These are phyloP conservation scores for Aureobasidium pullulans DNA, from an alignment of 2,329 filamentous ascomycete genomes.

Conservation along the genomic window DNA sequence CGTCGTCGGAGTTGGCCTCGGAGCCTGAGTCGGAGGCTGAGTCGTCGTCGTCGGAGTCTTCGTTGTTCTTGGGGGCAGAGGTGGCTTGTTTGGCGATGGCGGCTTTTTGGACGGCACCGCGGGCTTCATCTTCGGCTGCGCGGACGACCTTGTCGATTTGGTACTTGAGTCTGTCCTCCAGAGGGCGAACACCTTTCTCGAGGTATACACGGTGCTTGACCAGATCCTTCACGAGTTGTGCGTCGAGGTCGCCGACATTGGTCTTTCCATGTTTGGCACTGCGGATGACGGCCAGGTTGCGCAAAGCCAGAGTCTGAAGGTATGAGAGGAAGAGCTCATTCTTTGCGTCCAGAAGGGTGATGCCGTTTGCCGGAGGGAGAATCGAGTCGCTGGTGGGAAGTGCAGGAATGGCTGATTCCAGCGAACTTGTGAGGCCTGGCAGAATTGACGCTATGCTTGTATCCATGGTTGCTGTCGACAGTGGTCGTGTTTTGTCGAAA, in stretches of 20 bases:
- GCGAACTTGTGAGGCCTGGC: constrained; percentile 47
- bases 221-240: constrained; percentile 75
- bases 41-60: constrained; percentile 27
- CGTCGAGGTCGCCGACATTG: constrained; percentile 40
- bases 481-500: background rate
- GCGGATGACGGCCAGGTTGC: constrained; percentile 42
- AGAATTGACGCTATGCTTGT: constrained; percentile 28
- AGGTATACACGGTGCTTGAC: constrained; percentile 85
- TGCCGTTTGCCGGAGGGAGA: constrained; percentile 72
- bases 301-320: constrained; percentile 81
- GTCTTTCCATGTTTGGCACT: constrained; percentile 25
- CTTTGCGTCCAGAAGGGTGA: constrained; percentile 90
- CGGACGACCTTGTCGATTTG: constrained; percentile 93
- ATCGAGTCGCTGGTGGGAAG: constrained; percentile 54
- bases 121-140: constrained; percentile 68
- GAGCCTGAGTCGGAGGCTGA: constrained; percentile 30
- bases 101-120: constrained; percentile 33
- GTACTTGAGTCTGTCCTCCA: constrained; percentile 87
- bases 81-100: constrained; percentile 24
- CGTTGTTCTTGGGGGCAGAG: constrained; percentile 26
- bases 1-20: constrained; percentile 41
- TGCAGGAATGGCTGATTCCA: constrained; percentile 51
- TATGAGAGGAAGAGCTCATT: constrained; percentile 97
- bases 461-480: constrained; percentile 5
- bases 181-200: constrained; percentile 81